Evolutionary conservation across 2,329 filamentous ascomycete species (phyloP).

Genomic region (Sporothrix protearum): DNA sequence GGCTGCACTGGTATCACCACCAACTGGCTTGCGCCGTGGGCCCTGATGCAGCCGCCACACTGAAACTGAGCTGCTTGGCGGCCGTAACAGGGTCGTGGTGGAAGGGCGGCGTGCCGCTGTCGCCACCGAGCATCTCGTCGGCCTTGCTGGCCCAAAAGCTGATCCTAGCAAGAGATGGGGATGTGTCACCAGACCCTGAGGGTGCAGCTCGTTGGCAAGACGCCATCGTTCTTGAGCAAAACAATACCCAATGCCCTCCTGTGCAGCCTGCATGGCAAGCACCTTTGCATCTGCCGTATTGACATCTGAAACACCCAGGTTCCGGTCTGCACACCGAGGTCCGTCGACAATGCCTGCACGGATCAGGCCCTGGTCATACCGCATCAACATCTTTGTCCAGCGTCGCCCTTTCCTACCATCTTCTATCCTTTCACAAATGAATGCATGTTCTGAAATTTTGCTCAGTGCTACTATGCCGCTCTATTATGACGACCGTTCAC

Average conservation of each 20-base stretch:
- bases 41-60: constrained; percentile 27
- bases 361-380: constrained; percentile 52
- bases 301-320: constrained; percentile 54
- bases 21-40: constrained; percentile 28
- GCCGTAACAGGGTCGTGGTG: constrained; percentile 52
- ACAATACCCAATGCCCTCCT: constrained; percentile 46
- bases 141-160: constrained; percentile 56
- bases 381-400: constrained; percentile 23
- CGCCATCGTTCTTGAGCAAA: constrained; percentile 53
- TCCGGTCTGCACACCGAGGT: constrained; percentile 45
- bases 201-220: constrained; percentile 43
- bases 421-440: too few relatives aligned
- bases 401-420: constrained; percentile 28
- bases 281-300: constrained; percentile 50
- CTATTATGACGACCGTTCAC: neutral
- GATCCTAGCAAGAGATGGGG: constrained; percentile 39
- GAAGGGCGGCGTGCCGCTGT: constrained; percentile 55
- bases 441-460: too few relatives aligned
- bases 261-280: constrained; percentile 54
- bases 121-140: constrained; percentile 53
- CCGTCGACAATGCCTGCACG: constrained; percentile 57
- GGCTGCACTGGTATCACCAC: constrained; percentile 35
- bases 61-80: constrained; percentile 44
- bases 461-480: neutral
- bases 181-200: neutral